Base-by-base conservation (phyloP, 2,329 filamentous ascomycete genomes). In the Aureobasidium vineae region DNA sequence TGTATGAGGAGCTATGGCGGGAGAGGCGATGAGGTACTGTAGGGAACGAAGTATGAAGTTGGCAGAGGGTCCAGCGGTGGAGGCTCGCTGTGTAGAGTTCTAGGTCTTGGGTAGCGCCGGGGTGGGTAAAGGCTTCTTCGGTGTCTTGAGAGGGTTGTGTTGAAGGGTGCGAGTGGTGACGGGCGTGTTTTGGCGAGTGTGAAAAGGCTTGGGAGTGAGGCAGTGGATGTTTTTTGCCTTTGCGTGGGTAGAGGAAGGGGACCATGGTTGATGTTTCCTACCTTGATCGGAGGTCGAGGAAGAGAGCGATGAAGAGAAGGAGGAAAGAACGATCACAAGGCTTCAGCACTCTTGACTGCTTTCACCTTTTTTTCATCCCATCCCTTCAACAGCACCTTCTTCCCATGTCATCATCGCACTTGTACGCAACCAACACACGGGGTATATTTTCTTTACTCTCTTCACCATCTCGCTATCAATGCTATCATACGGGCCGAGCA, bases 121-220 rank as follows among this genome's bases (percentile, higher is more conserved):
- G 13, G 6, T 26, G 57, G 13, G 43, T 11, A 13, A 45, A 6
- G 5, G 26, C 7, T 33, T 47, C 26, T 47, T 60, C 41, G 36
- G 43, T 16, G 2, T 36, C 10, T 47, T n/a, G 15, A 21, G 40
- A 21, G 8, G 11, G 1, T 28, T 19, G 10, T 26, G 23, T 8
- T 8, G 28, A 10, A 3, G 26, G 11, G 33, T 16, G 13, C 1
- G 38, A 33, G 10, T 38, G 15, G 8, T 43, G 40, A 8, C 56
- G 56, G 19, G 19, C 36, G 26, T 59, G 38, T 33, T 45, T 45
- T 13, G 5, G n/a, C 10, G 28, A 26, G 43, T 19, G 10, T 15
- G 38, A 33, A 3, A 52, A 63, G 45, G 59, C 59, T 5, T 52
- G 45, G 16, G 59, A 63, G 33, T 63, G 59, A 31, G 59, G 59